These are phyloP conservation scores for Trichoderma simmonsii DNA, from an alignment of 2,329 filamentous ascomycete species.

Conservation along the genomic window DNA sequence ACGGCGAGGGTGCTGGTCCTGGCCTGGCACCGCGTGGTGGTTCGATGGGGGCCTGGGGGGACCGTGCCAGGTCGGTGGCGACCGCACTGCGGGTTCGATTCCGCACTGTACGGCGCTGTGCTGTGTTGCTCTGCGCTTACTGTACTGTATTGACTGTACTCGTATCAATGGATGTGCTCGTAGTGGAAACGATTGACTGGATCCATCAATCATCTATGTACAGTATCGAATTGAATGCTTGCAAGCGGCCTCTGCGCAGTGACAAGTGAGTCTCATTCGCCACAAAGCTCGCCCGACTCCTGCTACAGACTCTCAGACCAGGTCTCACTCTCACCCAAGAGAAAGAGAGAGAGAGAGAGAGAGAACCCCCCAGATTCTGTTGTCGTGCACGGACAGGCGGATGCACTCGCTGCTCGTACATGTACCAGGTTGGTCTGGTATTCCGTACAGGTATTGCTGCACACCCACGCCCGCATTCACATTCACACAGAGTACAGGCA, in stretches of 20 bases:
- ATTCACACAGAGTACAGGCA: neutral
- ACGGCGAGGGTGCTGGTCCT: neutral
- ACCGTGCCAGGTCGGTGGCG: neutral
- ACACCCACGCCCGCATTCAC: neutral
- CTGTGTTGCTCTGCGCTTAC: neutral
- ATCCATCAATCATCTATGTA: too few relatives aligned
- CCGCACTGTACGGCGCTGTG: neutral
- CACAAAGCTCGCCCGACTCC: neutral
- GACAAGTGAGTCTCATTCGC: neutral
- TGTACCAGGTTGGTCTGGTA: neutral
- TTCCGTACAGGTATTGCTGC: neutral
- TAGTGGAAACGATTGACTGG: too few relatives aligned
- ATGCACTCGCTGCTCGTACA: neutral
- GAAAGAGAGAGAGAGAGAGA: neutral
- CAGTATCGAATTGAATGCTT: neutral
- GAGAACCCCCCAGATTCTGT: slow-evolving; percentile 1
- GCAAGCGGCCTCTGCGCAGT: neutral
- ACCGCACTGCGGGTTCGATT: neutral
- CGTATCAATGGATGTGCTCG: too few relatives aligned
- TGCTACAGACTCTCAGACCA: neutral
- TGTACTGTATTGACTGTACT: too few relatives aligned
- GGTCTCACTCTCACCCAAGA: neutral
- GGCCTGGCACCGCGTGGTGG: neutral
- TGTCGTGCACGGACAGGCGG: neutral
- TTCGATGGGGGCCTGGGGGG: neutral